Base-by-base conservation (phyloP, 306 rosid genomes). In the Cicer bijugum region DNA sequence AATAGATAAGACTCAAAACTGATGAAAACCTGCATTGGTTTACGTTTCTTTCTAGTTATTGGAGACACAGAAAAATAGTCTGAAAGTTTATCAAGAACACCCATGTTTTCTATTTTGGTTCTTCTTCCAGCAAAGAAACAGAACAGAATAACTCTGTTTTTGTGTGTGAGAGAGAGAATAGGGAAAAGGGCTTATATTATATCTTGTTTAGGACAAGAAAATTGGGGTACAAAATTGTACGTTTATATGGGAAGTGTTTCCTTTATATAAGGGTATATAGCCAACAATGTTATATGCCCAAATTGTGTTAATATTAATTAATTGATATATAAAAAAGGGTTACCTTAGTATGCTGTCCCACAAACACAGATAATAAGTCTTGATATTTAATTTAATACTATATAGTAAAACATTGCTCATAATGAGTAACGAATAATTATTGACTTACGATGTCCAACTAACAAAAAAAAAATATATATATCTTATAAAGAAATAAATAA, bases 21-120 rank as follows among this genome's bases (percentile, higher is more conserved):
- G 16, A 66, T n/a, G 35, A 19, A 72, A 81, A 90, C 97, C 97
- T 92, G 98, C 84, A 87, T 80, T 83, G 92, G 71, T 74, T 85
- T 92, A 62, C 89, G 83, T 46, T 80, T 92, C 87, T 78, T 92
- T 76, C 71, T 82, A 7, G 38, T 83, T 19, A 39, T 43, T 1
- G 47, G 76, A 11, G 85, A 77, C 7, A 80, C 77, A 1, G 82
- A 46, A 64, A 90, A 73, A 58, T 80, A 82, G 15, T 90, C 88
- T 7, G 89, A 85, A 20, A 90, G 75, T 48, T 80, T 56, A 75
- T 86, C 90, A 42, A 90, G 68, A 73, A 74, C 83, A 37, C 98
- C 98, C 98, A 92, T 28, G 33, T 92, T 64, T 62, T 12, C 58
- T 53, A 1, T 6, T 50, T 6, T 14, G 5, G 19, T 50, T 59